Conservation (phyloP, 805 yeast species). For the Monosporozyma servazzii region DNA sequence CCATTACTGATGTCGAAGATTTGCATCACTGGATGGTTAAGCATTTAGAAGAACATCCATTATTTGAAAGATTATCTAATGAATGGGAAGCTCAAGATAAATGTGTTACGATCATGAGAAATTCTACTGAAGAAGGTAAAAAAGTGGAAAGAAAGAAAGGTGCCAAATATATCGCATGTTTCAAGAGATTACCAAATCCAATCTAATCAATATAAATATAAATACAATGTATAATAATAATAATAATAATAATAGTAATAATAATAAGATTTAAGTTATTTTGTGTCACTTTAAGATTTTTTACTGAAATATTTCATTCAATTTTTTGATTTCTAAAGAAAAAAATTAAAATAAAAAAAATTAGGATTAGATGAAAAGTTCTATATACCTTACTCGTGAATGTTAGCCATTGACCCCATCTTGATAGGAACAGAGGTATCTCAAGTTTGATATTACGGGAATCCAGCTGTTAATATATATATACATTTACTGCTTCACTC, state of each 20-base stretch:
- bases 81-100: constrained; percentile 75
- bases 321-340: background rate
- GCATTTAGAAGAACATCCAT: constrained; percentile 83
- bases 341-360: too few species aligned
- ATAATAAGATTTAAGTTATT: background rate
- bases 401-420: too few species aligned
- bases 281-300: background rate
- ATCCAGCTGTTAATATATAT: background rate
- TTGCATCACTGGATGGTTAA: constrained; percentile 93
- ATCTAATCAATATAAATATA: background rate
- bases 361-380: too few species aligned
- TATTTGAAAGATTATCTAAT: constrained; percentile 68
- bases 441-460: too few species aligned
- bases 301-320: background rate
- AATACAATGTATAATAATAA: background rate
- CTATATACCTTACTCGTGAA: too few species aligned
- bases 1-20: constrained; percentile 93
- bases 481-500: background rate
- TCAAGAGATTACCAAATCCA: constrained; percentile 60
- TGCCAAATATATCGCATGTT: constrained; percentile 80
- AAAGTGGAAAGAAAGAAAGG: constrained; percentile 91
- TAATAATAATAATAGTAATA: background rate
- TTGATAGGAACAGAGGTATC: too few species aligned
- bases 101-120: constrained; percentile 81
- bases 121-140: constrained; percentile 96